A percentile compares a stretch with the other conserved stretches of the same genome.
Conservation (phyloP, 2,329 filamentous ascomycete species). For the Fusarium chuoi region DNA sequence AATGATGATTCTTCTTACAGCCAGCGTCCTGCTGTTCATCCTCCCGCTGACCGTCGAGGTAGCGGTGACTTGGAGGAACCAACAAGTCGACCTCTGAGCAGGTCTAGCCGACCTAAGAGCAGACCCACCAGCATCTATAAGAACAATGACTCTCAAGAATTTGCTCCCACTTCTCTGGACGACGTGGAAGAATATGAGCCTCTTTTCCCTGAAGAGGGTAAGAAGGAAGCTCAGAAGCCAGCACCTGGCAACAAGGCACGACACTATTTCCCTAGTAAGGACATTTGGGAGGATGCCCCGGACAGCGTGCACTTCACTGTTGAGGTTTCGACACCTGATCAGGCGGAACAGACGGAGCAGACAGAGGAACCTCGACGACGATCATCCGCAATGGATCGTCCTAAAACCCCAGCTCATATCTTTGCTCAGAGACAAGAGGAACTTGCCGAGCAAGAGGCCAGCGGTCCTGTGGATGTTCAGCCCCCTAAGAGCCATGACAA, state of each 20-base stretch:
- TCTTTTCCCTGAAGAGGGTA: conserved; percentile 83
- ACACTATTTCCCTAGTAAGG: conserved; percentile 88
- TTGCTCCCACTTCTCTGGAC: conserved; percentile 77
- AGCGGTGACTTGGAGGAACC: conserved; percentile 67
- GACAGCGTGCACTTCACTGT: conserved; percentile 82
- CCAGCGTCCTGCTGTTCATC: conserved; percentile 84
- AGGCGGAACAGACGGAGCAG: conserved; percentile 51
- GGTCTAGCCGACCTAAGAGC: conserved; percentile 51
- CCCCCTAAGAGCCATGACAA: conserved; percentile 47
- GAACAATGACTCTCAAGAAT: conserved; percentile 60
- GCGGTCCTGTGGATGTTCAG: conserved; percentile 44
- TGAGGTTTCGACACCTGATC: conserved; percentile 82
- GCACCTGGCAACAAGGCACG: conserved; percentile 62
- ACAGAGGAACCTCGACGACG: conserved; percentile 53
- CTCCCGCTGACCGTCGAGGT: conserved; percentile 70
- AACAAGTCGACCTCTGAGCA: conserved; percentile 71
- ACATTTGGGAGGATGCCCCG: conserved; percentile 97
- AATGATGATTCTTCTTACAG: conserved; percentile 76
- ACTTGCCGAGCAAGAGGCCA: conserved; percentile 67
- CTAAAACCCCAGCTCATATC: conserved; percentile 68
- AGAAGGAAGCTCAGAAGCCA: conserved; percentile 57
- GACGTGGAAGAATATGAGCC: conserved; percentile 96
- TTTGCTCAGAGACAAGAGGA: conserved; percentile 75
- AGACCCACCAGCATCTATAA: conserved; percentile 67
- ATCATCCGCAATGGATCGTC: conserved; percentile 48